A percentile compares a stretch with the other conserved stretches of the same genome.
Conservation (phyloP, 208 protist genomes). For the Naegleria lovaniensis region DNA sequence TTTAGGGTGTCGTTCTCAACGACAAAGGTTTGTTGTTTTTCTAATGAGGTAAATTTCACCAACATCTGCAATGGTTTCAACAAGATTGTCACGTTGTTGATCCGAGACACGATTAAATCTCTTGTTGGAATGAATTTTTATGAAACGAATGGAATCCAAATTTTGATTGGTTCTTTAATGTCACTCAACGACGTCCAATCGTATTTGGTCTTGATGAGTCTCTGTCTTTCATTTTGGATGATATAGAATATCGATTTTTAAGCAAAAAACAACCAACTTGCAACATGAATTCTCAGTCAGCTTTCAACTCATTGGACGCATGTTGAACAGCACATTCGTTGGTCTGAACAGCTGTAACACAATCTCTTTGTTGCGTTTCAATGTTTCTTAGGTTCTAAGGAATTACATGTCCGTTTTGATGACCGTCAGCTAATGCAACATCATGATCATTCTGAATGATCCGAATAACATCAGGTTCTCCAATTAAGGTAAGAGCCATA, state of each 20-base stretch:
- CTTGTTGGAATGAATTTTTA: slow-evolving; percentile 15
- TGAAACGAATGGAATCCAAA: slow-evolving; percentile 27
- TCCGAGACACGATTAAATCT: slow-evolving; percentile 13
- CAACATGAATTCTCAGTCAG: too few species aligned
- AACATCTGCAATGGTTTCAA: slow-evolving; percentile 26
- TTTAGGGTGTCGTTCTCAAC: too few species aligned
- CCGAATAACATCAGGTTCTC: slow-evolving; percentile 58
- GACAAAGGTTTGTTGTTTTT: background rate
- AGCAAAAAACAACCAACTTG: too few species aligned
- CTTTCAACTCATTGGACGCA: too few species aligned
- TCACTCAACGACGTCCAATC: slow-evolving; percentile 26
- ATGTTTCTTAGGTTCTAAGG: too few species aligned
- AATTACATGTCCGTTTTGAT: too few species aligned
- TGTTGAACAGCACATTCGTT: too few species aligned
- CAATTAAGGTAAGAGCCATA: slow-evolving; percentile 66
- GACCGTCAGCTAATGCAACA: too few species aligned
- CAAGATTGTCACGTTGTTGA: slow-evolving; percentile 19
- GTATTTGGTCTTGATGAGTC: background rate
- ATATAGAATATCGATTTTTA: slow-evolving; percentile 24
- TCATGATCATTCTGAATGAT: slow-evolving; percentile 50
- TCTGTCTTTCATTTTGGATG: background rate
- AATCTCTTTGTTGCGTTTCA: too few species aligned
- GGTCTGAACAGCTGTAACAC: too few species aligned
- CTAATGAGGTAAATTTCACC: background rate
- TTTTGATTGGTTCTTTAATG: slow-evolving; percentile 9